These are phyloP conservation scores for Acaromyces ingoldii DNA, from an alignment of 1,284 basidiomycete species.

Conservation along the genomic window DNA sequence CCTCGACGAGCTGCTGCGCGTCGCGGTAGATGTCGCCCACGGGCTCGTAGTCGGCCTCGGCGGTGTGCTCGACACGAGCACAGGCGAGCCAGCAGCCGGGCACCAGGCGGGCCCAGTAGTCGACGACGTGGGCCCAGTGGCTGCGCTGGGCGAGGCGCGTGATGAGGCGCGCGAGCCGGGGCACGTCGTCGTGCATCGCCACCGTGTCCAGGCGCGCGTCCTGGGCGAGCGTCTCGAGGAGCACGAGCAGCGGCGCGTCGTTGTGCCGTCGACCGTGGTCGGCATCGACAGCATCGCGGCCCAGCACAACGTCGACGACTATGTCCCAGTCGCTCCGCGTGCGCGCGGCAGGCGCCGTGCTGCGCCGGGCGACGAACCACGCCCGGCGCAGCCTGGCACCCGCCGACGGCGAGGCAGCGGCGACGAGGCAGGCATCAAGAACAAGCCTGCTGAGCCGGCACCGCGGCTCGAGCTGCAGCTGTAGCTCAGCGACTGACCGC, in stretches of 20 bases:
- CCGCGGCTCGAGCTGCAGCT: slow-evolving; percentile 6
- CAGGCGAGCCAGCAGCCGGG: too few species aligned
- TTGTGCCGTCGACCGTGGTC: too few species aligned
- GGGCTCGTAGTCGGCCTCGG: not conserved
- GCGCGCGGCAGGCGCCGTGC: not conserved
- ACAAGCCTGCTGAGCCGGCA: too few species aligned
- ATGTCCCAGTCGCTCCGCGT: not conserved
- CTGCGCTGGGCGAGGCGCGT: not conserved
- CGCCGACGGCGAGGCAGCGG: too few species aligned
- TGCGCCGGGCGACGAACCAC: slow-evolving; percentile 7
- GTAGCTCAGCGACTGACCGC: not conserved
- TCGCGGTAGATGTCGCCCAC: not conserved
- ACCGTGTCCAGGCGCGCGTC: slow-evolving; percentile 4
- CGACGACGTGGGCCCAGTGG: slow-evolving; percentile 5
- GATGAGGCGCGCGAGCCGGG: slow-evolving; percentile 11
- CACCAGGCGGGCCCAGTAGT: slow-evolving; percentile 11
- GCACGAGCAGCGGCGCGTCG: not conserved
- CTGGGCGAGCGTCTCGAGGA: slow-evolving; percentile 1
- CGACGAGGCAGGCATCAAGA: too few species aligned
- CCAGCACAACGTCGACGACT: slow-evolving; percentile 7
- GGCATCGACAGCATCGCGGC: not conserved
- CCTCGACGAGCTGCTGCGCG: too few species aligned
- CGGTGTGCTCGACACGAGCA: too few species aligned
- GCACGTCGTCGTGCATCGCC: slow-evolving; percentile 3
- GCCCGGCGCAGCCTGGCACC: not conserved